Evolutionary conservation across 2,329 filamentous ascomycete genomes (phyloP).

Genomic region (Epichloe elymi): DNA sequence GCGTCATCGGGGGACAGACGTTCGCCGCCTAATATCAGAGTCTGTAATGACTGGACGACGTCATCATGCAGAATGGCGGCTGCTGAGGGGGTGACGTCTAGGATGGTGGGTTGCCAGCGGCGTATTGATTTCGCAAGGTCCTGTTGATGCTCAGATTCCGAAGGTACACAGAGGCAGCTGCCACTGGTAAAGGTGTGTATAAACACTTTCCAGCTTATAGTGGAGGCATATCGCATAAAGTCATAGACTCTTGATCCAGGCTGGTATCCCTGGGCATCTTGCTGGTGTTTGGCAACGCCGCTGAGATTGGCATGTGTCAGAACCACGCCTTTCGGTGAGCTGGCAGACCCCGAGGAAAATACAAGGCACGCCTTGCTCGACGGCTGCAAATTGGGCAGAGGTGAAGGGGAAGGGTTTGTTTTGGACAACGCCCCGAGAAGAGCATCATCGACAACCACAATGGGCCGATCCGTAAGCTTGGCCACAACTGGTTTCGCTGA

Average conservation of each 20-base stretch:
- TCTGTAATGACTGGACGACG: neutral
- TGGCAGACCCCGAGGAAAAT: neutral
- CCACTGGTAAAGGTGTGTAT: neutral
- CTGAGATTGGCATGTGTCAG: slow-evolving; percentile 2
- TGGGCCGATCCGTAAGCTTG: neutral
- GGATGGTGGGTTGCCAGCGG: neutral
- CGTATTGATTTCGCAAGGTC: neutral
- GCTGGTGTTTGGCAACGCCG: slow-evolving; percentile 2
- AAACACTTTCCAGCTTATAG: neutral
- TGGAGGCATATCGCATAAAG: slow-evolving; percentile 2
- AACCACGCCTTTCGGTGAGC: neutral
- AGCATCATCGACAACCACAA: neutral
- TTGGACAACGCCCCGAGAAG: neutral
- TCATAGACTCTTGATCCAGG: slow-evolving; percentile 5
- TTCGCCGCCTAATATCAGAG: neutral
- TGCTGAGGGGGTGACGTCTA: neutral
- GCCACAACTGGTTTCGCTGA: neutral
- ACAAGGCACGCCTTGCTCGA: neutral
- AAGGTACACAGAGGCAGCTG: slow-evolving; percentile 1
- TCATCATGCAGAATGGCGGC: neutral
- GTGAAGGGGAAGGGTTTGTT: no score
- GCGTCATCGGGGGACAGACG: neutral
- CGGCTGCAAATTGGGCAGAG: neutral
- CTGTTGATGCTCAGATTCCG: neutral
- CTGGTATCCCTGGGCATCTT: slow-evolving; percentile 1